A percentile compares a stretch with the other conserved stretches of the same genome.
phyloP scores from a whole-genome alignment of 2,329 filamentous ascomycete genomes.

The Ilyonectria robusta region DNA sequence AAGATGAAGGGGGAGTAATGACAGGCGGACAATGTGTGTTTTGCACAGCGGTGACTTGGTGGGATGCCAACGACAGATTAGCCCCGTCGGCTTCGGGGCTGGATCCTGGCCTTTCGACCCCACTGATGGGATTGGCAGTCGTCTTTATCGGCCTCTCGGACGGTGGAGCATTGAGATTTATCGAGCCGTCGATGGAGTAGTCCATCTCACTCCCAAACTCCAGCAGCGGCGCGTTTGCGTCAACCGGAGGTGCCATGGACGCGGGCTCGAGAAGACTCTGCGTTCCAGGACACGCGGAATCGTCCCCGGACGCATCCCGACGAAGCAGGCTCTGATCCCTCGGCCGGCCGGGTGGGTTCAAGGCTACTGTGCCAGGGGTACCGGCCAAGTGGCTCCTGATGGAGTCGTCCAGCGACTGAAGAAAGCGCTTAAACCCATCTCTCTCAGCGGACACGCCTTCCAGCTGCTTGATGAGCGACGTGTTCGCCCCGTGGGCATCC shows the following conservation, averaged over 20 bases:
- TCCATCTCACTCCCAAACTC: not conserved
- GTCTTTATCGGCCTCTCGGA: not conserved
- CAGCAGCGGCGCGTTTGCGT: not conserved
- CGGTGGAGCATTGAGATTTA: not conserved
- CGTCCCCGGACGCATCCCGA: not conserved
- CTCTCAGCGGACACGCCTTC: not conserved
- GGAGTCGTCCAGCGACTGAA: not conserved
- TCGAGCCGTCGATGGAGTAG: not conserved
- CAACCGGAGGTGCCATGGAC: not conserved
- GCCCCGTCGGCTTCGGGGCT: not conserved
- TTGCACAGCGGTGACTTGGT: not conserved
- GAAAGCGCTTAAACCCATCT: not conserved
- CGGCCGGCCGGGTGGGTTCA: not conserved
- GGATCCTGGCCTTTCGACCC: not conserved
- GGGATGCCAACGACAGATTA: not conserved
- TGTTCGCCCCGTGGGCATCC: not conserved
- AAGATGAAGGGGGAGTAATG: not conserved
- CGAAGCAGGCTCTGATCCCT: not conserved
- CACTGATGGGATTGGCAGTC: not conserved
- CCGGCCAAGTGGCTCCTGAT: not conserved
- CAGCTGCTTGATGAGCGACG: slow-evolving; percentile 1
- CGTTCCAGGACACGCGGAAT: no score
- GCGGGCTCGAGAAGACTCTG: not conserved
- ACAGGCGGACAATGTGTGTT: not conserved
- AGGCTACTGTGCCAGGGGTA: not conserved